Base-by-base conservation (phyloP, 345 rosid genomes). In the Eucalyptus sideroxylon region DNA sequence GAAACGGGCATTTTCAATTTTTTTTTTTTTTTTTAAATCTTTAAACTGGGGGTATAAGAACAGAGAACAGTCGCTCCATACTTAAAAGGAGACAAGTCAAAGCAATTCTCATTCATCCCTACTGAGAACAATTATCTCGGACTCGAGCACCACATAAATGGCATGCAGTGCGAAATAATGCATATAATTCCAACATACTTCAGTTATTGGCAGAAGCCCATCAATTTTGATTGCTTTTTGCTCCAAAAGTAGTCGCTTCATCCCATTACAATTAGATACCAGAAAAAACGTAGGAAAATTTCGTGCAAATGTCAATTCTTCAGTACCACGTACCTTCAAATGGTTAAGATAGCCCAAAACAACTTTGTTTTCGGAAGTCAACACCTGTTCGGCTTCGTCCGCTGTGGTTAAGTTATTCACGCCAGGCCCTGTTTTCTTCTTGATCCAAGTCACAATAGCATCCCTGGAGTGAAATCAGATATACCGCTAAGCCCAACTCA, bases 351-450 rank as follows among this genome's bases (percentile, higher is more conserved):
- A 98, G 34, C 97, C 99, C 93, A 98, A 93, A 89, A 94, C 99
- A 91, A 97, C 92, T 93, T 95, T 96, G 92, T 91, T 90, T 59
- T 96, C 98, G 88, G 98, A 93, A 44, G 98, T 94, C 95, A 96
- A 92, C 86, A 96, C 87, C 59, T 94, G 94, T 90, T 98, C 98
- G 3, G 99, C 99, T 88, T 98, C 99, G 53, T 96, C 99, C 90
- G 94, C 77, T 77, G 98, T 95, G 50, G 99, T 97, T 42, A 98
- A 55, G 86, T 98, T 98, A 91, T 88, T 49, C 37, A 97, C 91
- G 81, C 99, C 97, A 90, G 99, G 99, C 88, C 99, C 99, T 21
- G 90, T 95, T 93, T 96, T 97, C 98, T 98, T 98, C 95, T 95
- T 97, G 91, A 98, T 96, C 99, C 99, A 98, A 30, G 97, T 94